Conservation (phyloP, 805 yeast genomes). For the Wickerhamiella australiensis region DNA sequence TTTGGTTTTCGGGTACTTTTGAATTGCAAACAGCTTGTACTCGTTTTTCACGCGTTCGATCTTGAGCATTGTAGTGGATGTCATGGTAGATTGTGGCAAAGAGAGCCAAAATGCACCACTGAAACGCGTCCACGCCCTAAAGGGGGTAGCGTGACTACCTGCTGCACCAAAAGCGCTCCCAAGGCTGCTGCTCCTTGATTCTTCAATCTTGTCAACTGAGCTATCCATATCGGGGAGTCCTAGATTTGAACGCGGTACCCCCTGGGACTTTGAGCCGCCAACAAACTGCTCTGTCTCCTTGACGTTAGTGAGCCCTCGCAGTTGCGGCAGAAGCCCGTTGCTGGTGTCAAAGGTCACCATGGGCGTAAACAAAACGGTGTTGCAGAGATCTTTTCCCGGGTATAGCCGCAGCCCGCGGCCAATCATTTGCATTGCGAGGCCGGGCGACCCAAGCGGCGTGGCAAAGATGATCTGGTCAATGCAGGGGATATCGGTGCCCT, state of each 20-base stretch:
- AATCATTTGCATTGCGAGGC: constrained; percentile 70
- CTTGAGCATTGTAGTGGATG: background rate
- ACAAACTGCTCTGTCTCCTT: background rate
- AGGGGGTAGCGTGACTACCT: background rate
- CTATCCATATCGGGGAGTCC: background rate
- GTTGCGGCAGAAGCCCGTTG: background rate
- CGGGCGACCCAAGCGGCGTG: constrained; percentile 67
- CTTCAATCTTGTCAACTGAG: background rate
- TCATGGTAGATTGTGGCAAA: background rate
- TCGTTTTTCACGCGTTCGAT: background rate
- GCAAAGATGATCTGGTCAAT: constrained; percentile 70
- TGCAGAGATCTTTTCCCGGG: constrained; percentile 51
- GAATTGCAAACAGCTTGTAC: background rate
- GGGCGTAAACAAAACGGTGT: constrained; percentile 35
- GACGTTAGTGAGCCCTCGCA: background rate
- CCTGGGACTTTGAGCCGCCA: background rate
- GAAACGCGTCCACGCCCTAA: background rate
- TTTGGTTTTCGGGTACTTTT: background rate
- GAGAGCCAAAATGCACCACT: background rate
- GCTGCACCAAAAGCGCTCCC: background rate
- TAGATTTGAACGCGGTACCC: background rate
- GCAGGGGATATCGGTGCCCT: constrained; percentile 88
- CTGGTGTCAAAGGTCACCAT: background rate
- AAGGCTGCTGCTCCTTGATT: background rate
- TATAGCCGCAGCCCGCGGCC: constrained; percentile 75